A percentile compares a stretch with the other conserved stretches of the same genome.
These are phyloP conservation scores for Calycina marina DNA, from an alignment of 2,329 filamentous ascomycete species.

Conservation along the genomic window DNA sequence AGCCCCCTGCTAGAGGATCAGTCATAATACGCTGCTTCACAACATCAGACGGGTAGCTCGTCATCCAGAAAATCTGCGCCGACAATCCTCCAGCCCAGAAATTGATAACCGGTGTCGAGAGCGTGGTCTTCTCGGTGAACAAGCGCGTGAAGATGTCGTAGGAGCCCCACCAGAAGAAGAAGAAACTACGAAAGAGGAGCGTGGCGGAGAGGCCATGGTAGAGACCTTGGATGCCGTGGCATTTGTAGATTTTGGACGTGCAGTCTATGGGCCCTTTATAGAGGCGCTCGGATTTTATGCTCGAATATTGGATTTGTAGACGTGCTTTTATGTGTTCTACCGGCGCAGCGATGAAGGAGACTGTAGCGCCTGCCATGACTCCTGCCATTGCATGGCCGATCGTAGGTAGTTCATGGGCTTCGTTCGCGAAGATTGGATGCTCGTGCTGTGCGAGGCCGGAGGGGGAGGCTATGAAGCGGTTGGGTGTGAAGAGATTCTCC, in stretches of 20 bases:
- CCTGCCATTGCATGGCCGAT: constrained; percentile 81
- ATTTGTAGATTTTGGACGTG: constrained; percentile 48
- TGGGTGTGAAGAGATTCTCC: constrained; percentile 59
- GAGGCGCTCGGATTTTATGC: constrained; percentile 58
- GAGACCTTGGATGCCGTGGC: constrained; percentile 64
- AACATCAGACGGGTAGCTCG: constrained; percentile 81
- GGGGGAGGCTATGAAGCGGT: constrained; percentile 21
- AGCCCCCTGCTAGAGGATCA: constrained; percentile 61
- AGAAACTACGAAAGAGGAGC: constrained; percentile 77
- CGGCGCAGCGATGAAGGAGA: constrained; percentile 83
- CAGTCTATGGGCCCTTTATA: constrained; percentile 87
- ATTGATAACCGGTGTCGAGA: constrained; percentile 72
- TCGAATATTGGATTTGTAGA: constrained; percentile 85
- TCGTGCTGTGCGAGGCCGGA: constrained; percentile 10
- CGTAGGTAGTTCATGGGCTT: constrained; percentile 44
- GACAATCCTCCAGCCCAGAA: constrained; percentile 95
- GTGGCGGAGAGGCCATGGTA: constrained; percentile 81
- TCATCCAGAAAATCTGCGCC: constrained; percentile 90
- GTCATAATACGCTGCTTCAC: constrained; percentile 98
- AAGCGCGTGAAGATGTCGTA: constrained; percentile 72
- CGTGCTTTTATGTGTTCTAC: constrained; percentile 93
- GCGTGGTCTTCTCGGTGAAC: constrained; percentile 48
- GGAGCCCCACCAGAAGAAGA: constrained; percentile 97
- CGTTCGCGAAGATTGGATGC: constrained; percentile 16
- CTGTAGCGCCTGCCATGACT: constrained; percentile 73